Conservation (phyloP, 768 basidiomycete species). For the Harrya chromipes region DNA sequence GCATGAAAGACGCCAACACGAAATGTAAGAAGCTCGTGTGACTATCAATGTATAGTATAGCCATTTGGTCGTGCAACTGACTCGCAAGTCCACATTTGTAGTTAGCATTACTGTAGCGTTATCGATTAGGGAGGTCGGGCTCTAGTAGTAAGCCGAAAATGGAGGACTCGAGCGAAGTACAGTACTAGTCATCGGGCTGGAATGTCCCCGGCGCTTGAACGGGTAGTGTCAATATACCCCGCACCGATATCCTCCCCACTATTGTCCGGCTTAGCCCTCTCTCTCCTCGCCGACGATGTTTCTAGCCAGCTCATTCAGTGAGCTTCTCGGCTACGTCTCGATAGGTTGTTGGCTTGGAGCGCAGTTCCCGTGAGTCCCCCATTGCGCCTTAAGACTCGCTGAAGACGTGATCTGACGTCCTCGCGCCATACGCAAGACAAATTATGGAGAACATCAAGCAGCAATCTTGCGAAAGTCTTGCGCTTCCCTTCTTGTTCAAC, state of each 20-base stretch:
- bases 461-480: constrained; percentile 85
- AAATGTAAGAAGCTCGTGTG: too few relatives aligned
- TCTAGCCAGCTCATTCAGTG: constrained; percentile 42
- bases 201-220: background rate
- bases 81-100: too few relatives aligned
- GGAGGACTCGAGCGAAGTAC: background rate
- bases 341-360: constrained; percentile 83
- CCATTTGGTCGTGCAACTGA: too few relatives aligned
- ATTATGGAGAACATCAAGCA: constrained; percentile 72
- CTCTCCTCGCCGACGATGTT: constrained; percentile 11
- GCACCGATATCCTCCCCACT: constrained; percentile 1
- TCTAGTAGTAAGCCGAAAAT: background rate
- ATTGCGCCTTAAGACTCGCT: constrained; percentile 2
- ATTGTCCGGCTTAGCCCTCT: background rate
- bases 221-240: constrained; percentile 18
- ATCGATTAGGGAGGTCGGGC: too few relatives aligned
- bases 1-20: background rate
- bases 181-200: background rate
- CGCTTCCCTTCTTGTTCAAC: constrained; percentile 88
- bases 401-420: constrained; percentile 8
- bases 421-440: constrained; percentile 50
- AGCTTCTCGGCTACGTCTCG: constrained; percentile 65
- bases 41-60: too few relatives aligned
- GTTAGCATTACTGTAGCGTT: too few relatives aligned
- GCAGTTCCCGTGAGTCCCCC: constrained; percentile 74